Evolutionary conservation across 345 rosid species (phyloP).

Genomic region (Euphorbia pulcherrima): DNA sequence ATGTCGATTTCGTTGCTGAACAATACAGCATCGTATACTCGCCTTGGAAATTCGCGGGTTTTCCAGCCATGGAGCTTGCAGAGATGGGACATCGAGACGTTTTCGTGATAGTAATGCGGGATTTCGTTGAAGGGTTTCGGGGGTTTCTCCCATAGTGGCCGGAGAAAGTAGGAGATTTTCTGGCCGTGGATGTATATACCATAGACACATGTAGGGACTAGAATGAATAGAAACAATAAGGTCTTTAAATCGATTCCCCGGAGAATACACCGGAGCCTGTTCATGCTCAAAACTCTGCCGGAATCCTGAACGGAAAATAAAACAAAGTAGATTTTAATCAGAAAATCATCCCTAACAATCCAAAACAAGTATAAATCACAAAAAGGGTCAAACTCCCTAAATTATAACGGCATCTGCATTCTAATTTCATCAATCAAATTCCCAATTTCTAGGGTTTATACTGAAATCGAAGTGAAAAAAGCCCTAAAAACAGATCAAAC

Average conservation of each 20-base stretch:
- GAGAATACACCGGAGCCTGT: constrained; percentile 81
- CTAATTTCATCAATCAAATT: background rate
- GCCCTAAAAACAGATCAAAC: background rate
- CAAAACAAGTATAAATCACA: background rate
- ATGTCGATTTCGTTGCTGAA: constrained; percentile 78
- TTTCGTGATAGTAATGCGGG: constrained; percentile 78
- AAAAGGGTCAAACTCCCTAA: background rate
- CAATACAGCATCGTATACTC: constrained; percentile 75
- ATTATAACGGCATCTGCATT: background rate
- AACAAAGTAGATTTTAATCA: too few relatives aligned
- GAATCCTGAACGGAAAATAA: constrained; percentile 86
- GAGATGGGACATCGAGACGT: constrained; percentile 66
- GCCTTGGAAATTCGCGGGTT: constrained; percentile 76
- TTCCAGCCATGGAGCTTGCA: constrained; percentile 90
- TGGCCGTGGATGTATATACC: constrained; percentile 66
- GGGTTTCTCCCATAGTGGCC: constrained; percentile 86
- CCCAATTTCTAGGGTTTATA: background rate
- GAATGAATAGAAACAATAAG: constrained; percentile 51
- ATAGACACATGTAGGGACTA: constrained; percentile 65
- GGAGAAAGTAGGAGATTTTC: constrained; percentile 73
- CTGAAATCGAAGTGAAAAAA: background rate
- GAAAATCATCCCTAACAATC: background rate
- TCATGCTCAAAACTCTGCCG: constrained; percentile 67
- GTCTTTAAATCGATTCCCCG: constrained; percentile 87
- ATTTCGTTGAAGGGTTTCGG: constrained; percentile 72